phyloP scores from a whole-genome alignment of 441 rosid genomes.

The Melastoma candidum region DNA sequence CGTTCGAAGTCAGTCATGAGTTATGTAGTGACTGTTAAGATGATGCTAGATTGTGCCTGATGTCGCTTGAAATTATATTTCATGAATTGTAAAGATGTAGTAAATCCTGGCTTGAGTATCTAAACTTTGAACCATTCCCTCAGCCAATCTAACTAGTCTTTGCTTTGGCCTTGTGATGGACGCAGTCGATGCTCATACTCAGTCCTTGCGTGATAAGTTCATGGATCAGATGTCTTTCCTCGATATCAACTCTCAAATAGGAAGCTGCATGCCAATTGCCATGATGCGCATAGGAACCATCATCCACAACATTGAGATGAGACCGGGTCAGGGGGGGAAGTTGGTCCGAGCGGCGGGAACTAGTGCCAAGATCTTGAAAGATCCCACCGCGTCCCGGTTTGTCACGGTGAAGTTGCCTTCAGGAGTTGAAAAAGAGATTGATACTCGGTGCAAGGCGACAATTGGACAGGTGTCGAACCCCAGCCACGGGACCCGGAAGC shows the following conservation, averaged over 20 bases:
- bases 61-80: too few species aligned
- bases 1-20: too few species aligned
- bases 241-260: constrained; percentile 66
- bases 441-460: constrained; percentile 64
- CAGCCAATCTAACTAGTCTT: neutral
- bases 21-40: too few species aligned
- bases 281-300: constrained; percentile 77
- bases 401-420: constrained; percentile 67
- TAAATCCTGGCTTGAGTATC: too few species aligned
- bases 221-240: constrained; percentile 53
- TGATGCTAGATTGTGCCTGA: too few species aligned
- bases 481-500: constrained; percentile 50
- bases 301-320: constrained; percentile 78
- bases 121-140: neutral
- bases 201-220: constrained; percentile 40
- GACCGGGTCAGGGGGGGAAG: constrained; percentile 79
- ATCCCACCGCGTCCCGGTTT: constrained; percentile 36
- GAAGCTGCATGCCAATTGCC: constrained; percentile 73
- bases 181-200: constrained; percentile 18
- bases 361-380: constrained; percentile 72
- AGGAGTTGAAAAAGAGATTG: constrained; percentile 50
- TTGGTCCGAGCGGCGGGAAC: constrained; percentile 82
- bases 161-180: neutral
- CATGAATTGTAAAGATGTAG: too few species aligned
- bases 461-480: constrained; percentile 68